Base-by-base conservation (phyloP, 2,329 filamentous ascomycete species). In the Plenodomus biglobosus region DNA sequence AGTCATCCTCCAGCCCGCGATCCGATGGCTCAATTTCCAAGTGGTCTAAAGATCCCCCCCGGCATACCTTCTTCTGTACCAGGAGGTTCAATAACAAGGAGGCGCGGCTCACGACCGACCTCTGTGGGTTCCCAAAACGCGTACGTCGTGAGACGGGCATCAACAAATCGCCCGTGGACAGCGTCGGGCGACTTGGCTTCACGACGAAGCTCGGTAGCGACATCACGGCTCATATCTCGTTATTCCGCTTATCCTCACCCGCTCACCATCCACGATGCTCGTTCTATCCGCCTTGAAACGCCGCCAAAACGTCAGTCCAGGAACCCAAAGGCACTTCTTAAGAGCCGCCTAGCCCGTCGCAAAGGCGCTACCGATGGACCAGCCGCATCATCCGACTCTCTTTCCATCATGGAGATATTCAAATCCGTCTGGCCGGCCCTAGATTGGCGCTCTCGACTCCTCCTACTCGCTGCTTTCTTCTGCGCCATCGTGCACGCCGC, bases 401-500 rank as follows among this genome's bases (percentile, higher is more conserved):
- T 70, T 17, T 37, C 58, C 8, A 63, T 89, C 2, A 70, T 63
- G 17, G 67, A 75, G n/a, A 85, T 91, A 17, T 74, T 92, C 40
- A 70, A 70, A 13, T 91, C 88, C 0, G 78, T 96, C 0, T 87
- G 88, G 83, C 86, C 88, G 0, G 78, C 72, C 0, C 73, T 96
- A 1, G 73, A 75, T 1, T 63, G 59, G 42, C 71, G 55, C 6
- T 76, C 85, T 11, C 82, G 80, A 1, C 1, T 80, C 0, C 68
- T 81, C 11, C 73, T 95, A 1, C 21, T 86, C 0, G 44, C 81
- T 1, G 89, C 85, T 1, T 71, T 90, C 8, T n/a, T 81, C 0
- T 78, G 80, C 38, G 84, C 86, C 22, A 60, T 87, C 1, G 59
- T 86, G 0, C 84, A 88, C 39, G 86, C 88, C 3, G 81, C 78